Percentiles rank a stretch among this genome's conserved stretches.
Conservation (phyloP, 257 asterid species). For the Coffea eugenioides region DNA sequence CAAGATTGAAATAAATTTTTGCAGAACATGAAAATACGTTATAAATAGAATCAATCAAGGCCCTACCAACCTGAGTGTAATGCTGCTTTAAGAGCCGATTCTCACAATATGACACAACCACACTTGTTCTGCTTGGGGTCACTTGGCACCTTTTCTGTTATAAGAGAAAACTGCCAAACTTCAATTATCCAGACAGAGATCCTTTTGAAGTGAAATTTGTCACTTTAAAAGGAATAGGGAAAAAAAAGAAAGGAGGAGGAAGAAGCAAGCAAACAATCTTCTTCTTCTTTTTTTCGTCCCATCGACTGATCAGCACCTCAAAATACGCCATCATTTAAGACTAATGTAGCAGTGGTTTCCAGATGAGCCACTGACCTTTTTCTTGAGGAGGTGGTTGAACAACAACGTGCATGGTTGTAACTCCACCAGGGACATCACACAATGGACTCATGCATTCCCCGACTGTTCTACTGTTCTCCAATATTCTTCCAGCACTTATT, state of each 20-base stretch:
- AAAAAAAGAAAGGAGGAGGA: neutral
- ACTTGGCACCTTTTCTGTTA: slow-evolving; percentile 47
- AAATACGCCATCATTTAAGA: neutral
- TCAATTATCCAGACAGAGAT: neutral
- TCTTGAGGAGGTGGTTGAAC: slow-evolving; percentile 65
- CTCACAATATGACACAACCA: slow-evolving; percentile 71
- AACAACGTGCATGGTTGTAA: slow-evolving; percentile 85
- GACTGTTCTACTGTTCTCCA: slow-evolving; percentile 75
- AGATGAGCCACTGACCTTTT: slow-evolving; percentile 44
- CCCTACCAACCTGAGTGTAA: slow-evolving; percentile 21
- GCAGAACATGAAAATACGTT: neutral
- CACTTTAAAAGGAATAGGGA: neutral
- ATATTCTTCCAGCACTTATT: slow-evolving; percentile 77
- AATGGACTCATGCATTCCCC: slow-evolving; percentile 76
- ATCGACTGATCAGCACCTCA: neutral
- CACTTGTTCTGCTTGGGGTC: slow-evolving; percentile 60
- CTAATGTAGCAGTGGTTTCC: neutral
- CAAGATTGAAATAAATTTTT: neutral
- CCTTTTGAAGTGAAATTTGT: neutral
- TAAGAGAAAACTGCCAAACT: neutral
- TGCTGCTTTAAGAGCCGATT: slow-evolving; percentile 26
- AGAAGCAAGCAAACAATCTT: neutral
- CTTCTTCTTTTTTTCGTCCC: neutral
- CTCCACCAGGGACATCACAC: slow-evolving; percentile 76
- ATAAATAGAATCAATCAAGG: neutral